phyloP scores from a whole-genome alignment of 2,329 filamentous ascomycete species.

The Fusarium avenaceum region DNA sequence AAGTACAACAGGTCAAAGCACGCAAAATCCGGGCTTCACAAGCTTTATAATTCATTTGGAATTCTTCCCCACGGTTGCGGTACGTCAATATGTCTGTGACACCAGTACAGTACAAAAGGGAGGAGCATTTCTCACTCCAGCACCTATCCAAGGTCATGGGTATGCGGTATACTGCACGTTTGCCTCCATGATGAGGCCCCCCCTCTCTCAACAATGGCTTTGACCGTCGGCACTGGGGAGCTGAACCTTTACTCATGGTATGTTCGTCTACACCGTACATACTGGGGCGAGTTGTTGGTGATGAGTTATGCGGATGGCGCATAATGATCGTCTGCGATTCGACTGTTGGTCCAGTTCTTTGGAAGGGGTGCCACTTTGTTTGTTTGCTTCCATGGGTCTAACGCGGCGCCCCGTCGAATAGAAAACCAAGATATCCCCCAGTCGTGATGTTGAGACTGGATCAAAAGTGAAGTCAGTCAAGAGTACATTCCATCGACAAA shows the following conservation, averaged over 20 bases:
- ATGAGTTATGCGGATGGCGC: slow-evolving; percentile 40
- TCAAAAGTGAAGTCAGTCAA: slow-evolving; percentile 11
- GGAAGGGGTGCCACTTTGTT: slow-evolving; percentile 23
- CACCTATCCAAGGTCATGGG: slow-evolving; percentile 37
- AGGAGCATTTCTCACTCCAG: slow-evolving; percentile 18
- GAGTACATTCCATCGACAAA: slow-evolving; percentile 9
- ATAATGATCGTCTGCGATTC: slow-evolving; percentile 36
- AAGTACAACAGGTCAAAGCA: slow-evolving; percentile 3
- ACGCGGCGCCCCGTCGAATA: slow-evolving; percentile 25
- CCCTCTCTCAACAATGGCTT: slow-evolving; percentile 25
- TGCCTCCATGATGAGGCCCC: slow-evolving; percentile 30
- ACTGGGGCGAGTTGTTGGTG: slow-evolving; percentile 41
- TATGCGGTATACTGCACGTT: slow-evolving; percentile 17
- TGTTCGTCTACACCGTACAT: slow-evolving; percentile 30
- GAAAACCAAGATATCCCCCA: slow-evolving; percentile 12
- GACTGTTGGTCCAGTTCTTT: slow-evolving; percentile 33
- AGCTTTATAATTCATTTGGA: slow-evolving; percentile 38
- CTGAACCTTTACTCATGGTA: slow-evolving; percentile 17
- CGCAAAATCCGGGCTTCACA: slow-evolving; percentile 17
- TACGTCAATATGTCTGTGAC: slow-evolving; percentile 37
- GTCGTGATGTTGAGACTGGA: slow-evolving; percentile 10
- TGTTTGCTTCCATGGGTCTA: slow-evolving; percentile 36
- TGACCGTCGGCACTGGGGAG: slow-evolving; percentile 14
- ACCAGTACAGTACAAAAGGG: slow-evolving; percentile 32
- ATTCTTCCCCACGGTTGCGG: slow-evolving; percentile 28